Conservation (phyloP, 1,284 basidiomycete species). For the Tranzscheliella williamsii region DNA sequence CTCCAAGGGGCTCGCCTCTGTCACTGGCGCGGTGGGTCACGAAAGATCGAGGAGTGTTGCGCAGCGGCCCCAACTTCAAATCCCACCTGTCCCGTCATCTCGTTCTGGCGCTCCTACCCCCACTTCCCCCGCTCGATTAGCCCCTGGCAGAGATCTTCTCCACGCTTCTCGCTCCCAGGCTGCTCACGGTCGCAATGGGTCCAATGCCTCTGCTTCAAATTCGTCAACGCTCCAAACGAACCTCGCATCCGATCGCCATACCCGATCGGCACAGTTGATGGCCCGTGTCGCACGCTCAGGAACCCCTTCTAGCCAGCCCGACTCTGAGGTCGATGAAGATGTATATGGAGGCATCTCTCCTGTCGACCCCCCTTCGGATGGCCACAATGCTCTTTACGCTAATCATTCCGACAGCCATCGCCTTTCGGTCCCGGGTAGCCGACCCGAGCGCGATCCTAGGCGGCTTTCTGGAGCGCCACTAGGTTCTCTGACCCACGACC, state of each 20-base stretch:
- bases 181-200: conserved; percentile 11
- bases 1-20: conserved; percentile 6
- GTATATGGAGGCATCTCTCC: conserved; percentile 44
- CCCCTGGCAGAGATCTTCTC: conserved; percentile 23
- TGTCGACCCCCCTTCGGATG: conserved; percentile 32
- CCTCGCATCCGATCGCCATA: conserved; percentile 28
- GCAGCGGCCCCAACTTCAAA: conserved; percentile 24
- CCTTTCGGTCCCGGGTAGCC: conserved; percentile 28
- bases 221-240: conserved; percentile 4
- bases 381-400: conserved; percentile 18
- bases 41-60: conserved; percentile 3
- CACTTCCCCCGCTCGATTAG: conserved; percentile 20
- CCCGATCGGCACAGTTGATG: conserved; percentile 43
- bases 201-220: conserved; percentile 7
- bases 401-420: conserved; percentile 15
- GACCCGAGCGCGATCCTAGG: conserved; percentile 27
- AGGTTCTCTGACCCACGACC: conserved; percentile 49
- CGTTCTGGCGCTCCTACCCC: conserved; percentile 8
- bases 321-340: conserved; percentile 45
- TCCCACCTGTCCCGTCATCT: conserved; percentile 11
- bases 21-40: background rate
- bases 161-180: conserved; percentile 19
- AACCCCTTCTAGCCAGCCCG: conserved; percentile 20
- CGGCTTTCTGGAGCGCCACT: conserved; percentile 26
- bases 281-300: conserved; percentile 24